Percentiles rank a stretch among this genome's conserved stretches.
Conservation (phyloP, 2,329 filamentous ascomycete genomes). For the Whalleya microplaca region DNA sequence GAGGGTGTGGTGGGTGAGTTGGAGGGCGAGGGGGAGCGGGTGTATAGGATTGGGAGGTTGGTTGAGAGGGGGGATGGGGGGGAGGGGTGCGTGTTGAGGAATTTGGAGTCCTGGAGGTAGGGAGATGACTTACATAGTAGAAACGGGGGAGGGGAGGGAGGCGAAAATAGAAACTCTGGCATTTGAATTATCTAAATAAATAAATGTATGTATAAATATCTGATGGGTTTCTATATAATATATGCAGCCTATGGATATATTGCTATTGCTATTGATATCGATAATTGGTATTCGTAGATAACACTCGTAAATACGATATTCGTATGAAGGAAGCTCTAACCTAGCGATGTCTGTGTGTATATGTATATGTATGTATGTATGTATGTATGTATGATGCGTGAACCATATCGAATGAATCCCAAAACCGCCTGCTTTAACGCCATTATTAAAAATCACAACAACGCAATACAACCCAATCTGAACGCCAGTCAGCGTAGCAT, state of each 20-base stretch:
- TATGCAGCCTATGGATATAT: neutral
- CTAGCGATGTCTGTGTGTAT: too few relatives aligned
- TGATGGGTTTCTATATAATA: neutral
- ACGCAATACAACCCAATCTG: neutral
- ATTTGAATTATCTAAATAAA: too few relatives aligned
- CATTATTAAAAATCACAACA: neutral
- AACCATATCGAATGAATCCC: neutral
- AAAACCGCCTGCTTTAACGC: neutral
- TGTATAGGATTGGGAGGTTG: conserved; percentile 76
- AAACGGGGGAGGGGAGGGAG: too few relatives aligned
- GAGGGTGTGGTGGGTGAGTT: conserved; percentile 65
- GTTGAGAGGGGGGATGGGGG: conserved; percentile 54
- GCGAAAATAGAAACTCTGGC: neutral
- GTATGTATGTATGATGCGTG: too few relatives aligned
- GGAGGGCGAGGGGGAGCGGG: conserved; percentile 71
- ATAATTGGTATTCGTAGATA: neutral
- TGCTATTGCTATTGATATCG: neutral
- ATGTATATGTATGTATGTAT: too few relatives aligned
- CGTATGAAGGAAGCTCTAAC: neutral
- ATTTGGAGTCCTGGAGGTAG: conserved; percentile 51
- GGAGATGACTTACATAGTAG: too few relatives aligned
- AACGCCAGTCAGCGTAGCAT: neutral
- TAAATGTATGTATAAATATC: neutral
- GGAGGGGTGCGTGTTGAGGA: conserved; percentile 66
- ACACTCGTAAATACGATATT: neutral